Evolutionary conservation across 2,329 filamentous ascomycete species (phyloP), one percentile per base, ranked within the genome.

Genomic region (Xylariaceae sp.): DNA sequence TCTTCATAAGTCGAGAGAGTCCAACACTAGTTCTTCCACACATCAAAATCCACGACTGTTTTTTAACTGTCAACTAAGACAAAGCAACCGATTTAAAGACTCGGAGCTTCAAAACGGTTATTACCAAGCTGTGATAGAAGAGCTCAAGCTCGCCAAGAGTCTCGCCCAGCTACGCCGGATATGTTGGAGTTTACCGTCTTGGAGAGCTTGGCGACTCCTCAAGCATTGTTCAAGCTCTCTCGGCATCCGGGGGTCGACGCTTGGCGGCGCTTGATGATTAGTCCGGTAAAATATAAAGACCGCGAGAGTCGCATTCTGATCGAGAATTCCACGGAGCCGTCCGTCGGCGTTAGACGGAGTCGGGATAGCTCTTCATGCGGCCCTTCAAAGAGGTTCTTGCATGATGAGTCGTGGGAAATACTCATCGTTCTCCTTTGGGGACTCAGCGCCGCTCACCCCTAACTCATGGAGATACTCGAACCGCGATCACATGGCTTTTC

Each of bases 191-290:
- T 49, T 42, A 34, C 44, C 37, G 47, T 53, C 53, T 50, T 58
- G 47, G 39, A 55, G 57, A 13, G 15, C 61, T 64, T 64, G 62
- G 60, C 60, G 56, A 57, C 30, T 53, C 49, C 51, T 62, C 54
- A 62, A 64, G 60, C 56, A 60, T 58, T 57, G 60, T 60, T 30
- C 55, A 55, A 58, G 50, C 50, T 55, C 44, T 57, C 44, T 53
- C 52, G 56, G 42, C 42, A 34, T 48, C 44, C 37, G 53, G 60
- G 60, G 49, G 47, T 58, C 34, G 47, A 6, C 53, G 44, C 62
- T 64, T 64, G 62, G 62, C 62, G 51, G 2, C 10, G 18, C 35
- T 2, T 56, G 57, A 10, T 62, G 62, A 62, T 62, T 62, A 62
- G 60, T 48, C 57, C 60, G 62, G 60, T 42, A 42, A 8, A 8